These are phyloP conservation scores for Aspergillus eucalypticola DNA, from an alignment of 2,329 filamentous ascomycete species.

Conservation along the genomic window DNA sequence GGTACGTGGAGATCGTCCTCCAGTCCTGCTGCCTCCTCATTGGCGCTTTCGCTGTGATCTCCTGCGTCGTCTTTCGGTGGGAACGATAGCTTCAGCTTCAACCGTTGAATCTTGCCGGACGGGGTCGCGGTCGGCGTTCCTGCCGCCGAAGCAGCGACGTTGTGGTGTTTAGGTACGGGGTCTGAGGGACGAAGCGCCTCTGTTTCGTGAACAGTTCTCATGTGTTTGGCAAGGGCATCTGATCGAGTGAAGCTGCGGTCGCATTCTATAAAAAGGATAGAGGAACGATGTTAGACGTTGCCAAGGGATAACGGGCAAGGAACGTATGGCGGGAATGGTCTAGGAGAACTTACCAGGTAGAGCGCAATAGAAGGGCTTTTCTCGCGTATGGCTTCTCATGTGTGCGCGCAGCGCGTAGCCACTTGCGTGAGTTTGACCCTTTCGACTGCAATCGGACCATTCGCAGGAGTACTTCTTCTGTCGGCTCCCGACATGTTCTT, in stretches of 20 bases:
- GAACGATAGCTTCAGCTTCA: conserved; percentile 45
- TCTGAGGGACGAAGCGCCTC: conserved; percentile 77
- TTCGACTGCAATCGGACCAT: conserved; percentile 86
- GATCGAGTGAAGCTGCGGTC: conserved; percentile 95
- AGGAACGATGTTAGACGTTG: background rate
- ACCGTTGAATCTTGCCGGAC: conserved; percentile 39
- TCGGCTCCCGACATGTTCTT: conserved; percentile 87
- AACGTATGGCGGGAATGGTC: conserved; percentile 22
- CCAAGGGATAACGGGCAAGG: background rate
- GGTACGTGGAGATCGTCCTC: conserved; percentile 41
- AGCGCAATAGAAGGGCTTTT: conserved; percentile 98
- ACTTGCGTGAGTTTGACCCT: conserved; percentile 88
- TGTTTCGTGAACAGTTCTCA: conserved; percentile 97
- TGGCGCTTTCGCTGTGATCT: conserved; percentile 30
- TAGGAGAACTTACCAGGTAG: conserved; percentile 67
- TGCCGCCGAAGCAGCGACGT: conserved; percentile 26
- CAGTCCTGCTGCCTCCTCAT: conserved; percentile 29
- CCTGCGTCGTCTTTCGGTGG: conserved; percentile 34
- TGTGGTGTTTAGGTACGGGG: conserved; percentile 43
- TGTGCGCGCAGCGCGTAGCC: conserved; percentile 95
- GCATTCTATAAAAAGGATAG: conserved; percentile 65
- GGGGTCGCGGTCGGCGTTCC: conserved; percentile 32
- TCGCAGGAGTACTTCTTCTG: conserved; percentile 99
- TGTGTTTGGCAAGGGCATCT: conserved; percentile 94
- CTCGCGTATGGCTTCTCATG: conserved; percentile 95